Evolutionary conservation across 176 grass and related monocot genomes (phyloP), one percentile per base, ranked within the genome.

Genomic region (Echinochloa phyllopogon): DNA sequence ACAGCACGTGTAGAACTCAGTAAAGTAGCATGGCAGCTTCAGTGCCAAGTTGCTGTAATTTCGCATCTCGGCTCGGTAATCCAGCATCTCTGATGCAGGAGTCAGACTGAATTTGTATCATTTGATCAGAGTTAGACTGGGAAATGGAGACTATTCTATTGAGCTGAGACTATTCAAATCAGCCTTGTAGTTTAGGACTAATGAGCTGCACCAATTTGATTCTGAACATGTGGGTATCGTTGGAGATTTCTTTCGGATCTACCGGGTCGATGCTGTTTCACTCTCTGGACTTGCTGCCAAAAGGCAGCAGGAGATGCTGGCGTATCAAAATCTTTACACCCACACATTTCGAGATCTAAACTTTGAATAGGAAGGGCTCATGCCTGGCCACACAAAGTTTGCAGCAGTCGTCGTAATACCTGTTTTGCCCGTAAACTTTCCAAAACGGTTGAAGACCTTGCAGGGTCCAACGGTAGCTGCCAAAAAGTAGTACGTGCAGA

Each of bases 211-310:
- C 40, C 27, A 51, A 14, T 67, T 85, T 61, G 77, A 63, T 85
- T 70, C 43, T 47, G 18, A 36, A 56, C 83, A 85, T 69, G 62
- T 85, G 62, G 45, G 33, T 61, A 6, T 80, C 52, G 33, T 75
- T 75, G 51, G 49, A 89, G 60, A 68, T 75, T 42, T 89, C 40
- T 16, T 41, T 59, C 37, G 29, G 55, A 67, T 84, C 45, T 79
- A 84, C 75, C 47, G 15, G 75, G 82, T 21, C 15, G 76, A 85
- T 80, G 68, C 21, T 49, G 71, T 27, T 75, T 84, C 82, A 69
- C 82, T 81, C 7, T 69, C 76, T 61, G 23, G 51, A 16, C 79
- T 16, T 23, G 58, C 62, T 82, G 51, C 42, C 27, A 82, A 82
- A 59, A 49, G 12, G 12, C 58, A 82, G 24, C 10, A 29, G 16